Base-by-base conservation (phyloP, 257 asterid species). In the Thymus quinquecostatus region DNA sequence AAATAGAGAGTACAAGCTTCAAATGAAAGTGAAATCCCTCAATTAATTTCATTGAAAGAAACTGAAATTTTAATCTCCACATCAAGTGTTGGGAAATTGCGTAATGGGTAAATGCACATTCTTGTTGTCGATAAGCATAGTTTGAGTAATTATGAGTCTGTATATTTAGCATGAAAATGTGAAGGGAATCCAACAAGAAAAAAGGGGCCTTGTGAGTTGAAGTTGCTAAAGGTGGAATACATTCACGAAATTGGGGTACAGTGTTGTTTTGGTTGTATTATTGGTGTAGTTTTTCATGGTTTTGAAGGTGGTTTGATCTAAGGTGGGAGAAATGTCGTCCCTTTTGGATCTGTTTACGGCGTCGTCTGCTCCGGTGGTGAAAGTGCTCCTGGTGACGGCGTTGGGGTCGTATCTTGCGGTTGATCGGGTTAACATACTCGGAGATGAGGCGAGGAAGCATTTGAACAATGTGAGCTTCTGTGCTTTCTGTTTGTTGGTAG, bases 391-490 rank as follows among this genome's bases (percentile, higher is more conserved):
- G 81, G 81, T 89, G 50, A 88, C 97, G 59, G 96, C 81, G 34
- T 81, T 93, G 72, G 98, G 98, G 48, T 87, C 91, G 1, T 68
- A 75, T 79, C 92, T 93, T 60, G 96, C 97, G 1, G 34, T 78
- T 1, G 94, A 93, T 68, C 69, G 65, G 34, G 58, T 89, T 45
- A 65, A 81, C 80, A 75, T 91, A 50, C 78, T 93, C 30, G 97
- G 92, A 12, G 86, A 80, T 2, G 96, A 91, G 56, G 96, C 96
- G 8, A 85, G 96, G 79, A 87, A 93, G 71, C 97, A 93, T 80
- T 77, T 90, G 79, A 93, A 91, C 66, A 86, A 89, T 78, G 97
- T 93, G 69, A 79, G 87, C 2, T 21, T 21, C 21, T 29, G 12
- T 30, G 13, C 38, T 27, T 71, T 54, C 60, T 21, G 21, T 21